These are phyloP conservation scores for Metarhizium humberi DNA, from an alignment of 2,329 filamentous ascomycete genomes.

Conservation along the genomic window DNA sequence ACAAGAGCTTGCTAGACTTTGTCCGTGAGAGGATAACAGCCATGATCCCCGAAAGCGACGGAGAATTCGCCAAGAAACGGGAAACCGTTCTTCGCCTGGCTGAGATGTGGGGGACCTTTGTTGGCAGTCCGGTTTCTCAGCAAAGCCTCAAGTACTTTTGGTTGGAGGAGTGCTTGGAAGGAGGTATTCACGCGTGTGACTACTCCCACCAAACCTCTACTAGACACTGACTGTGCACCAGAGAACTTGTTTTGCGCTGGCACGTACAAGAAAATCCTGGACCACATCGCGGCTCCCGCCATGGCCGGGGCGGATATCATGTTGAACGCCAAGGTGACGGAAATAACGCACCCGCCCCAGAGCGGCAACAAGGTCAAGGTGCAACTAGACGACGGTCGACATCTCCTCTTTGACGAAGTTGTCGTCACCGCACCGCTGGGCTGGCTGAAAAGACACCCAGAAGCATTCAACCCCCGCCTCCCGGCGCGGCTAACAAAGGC, in stretches of 20 bases:
- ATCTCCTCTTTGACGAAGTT: conserved; percentile 53
- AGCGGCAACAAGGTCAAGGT: conserved; percentile 21
- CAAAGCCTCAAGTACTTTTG: conserved; percentile 72
- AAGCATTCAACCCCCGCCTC: conserved; percentile 52
- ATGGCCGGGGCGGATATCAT: conserved; percentile 44
- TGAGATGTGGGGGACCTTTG: conserved; percentile 62
- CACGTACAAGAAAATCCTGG: conserved; percentile 50
- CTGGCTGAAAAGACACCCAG: conserved; percentile 52
- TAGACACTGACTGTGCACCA: conserved; percentile 14
- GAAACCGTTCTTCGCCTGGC: conserved; percentile 41
- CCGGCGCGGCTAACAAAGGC: conserved; percentile 48
- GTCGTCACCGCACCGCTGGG: conserved; percentile 61
- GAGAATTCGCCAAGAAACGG: conserved; percentile 30
- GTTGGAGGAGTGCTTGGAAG: conserved; percentile 70
- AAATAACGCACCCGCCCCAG: conserved; percentile 25
- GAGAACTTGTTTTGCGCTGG: conserved; percentile 52
- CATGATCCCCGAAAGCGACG: conserved; percentile 36
- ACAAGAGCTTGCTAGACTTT: conserved; percentile 44
- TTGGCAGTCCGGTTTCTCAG: conserved; percentile 52
- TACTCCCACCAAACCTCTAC: background rate
- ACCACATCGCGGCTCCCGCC: conserved; percentile 48
- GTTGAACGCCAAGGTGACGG: conserved; percentile 37
- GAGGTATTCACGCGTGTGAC: conserved; percentile 32
- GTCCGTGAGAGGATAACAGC: conserved; percentile 35
- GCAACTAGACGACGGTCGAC: conserved; percentile 32